Percentiles rank a stretch among this genome's conserved stretches.
Conservation (phyloP, 2,329 filamentous ascomycete genomes). For the Epichloe hybrida region DNA sequence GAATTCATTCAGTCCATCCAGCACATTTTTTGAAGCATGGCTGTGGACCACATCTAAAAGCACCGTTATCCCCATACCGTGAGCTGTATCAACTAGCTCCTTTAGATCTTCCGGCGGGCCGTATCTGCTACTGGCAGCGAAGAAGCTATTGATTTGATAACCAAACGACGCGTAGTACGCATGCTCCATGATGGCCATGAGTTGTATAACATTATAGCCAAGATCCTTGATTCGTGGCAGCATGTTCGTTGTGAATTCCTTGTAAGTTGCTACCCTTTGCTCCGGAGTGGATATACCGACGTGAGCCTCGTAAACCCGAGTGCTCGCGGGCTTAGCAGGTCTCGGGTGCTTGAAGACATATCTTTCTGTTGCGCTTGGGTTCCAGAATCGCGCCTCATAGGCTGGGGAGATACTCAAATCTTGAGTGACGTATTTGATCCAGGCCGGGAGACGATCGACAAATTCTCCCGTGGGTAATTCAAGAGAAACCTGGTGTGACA, state of each 20-base stretch:
- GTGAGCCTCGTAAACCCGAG: conserved; percentile 96
- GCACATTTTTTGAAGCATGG: conserved; percentile 92
- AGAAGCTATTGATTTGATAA: conserved; percentile 98
- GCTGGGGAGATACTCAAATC: conserved; percentile 78
- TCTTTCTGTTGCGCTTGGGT: conserved; percentile 61
- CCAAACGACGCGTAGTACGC: conserved; percentile 99
- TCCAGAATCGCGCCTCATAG: conserved; percentile 96
- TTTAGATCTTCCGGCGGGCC: conserved; percentile 89
- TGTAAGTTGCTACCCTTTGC: conserved; percentile 79
- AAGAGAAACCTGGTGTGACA: conserved; percentile 56
- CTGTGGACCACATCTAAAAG: conserved; percentile 94
- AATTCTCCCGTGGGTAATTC: conserved; percentile 65
- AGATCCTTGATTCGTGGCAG: conserved; percentile 79
- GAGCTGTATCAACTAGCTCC: conserved; percentile 89
- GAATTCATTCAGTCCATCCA: conserved; percentile 91
- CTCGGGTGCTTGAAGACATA: conserved; percentile 76
- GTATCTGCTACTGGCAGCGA: conserved; percentile 91
- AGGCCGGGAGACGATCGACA: conserved; percentile 80
- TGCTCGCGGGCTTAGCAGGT: conserved; percentile 71
- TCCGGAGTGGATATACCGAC: conserved; percentile 94
- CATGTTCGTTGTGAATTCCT: conserved; percentile 90
- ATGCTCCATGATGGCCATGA: conserved; percentile 99
- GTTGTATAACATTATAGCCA: conserved; percentile 93
- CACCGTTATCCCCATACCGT: conserved; percentile 79
- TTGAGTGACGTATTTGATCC: conserved; percentile 96